These are phyloP conservation scores for Fragilariopsis cylindrus DNA, from an alignment of 108 stramenopile species.

Conservation along the genomic window DNA sequence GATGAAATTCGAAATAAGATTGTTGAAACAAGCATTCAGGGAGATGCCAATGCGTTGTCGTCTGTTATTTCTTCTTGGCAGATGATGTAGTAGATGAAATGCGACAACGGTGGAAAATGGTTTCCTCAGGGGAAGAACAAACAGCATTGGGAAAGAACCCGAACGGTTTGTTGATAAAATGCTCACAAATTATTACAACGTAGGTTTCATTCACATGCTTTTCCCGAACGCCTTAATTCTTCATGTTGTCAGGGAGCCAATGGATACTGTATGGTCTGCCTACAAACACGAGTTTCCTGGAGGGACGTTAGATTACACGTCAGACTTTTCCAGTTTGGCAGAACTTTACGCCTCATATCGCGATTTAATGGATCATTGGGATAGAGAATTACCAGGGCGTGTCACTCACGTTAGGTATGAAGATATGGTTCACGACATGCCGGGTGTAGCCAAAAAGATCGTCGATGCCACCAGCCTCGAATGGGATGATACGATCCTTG, in stretches of 20 bases:
- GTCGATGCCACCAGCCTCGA: slow-evolving; percentile 47
- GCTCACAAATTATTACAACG: slow-evolving; percentile 81
- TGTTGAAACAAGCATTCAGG: slow-evolving; percentile 53
- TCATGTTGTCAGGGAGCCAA: slow-evolving; percentile 79
- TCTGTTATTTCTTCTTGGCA: slow-evolving; percentile 55
- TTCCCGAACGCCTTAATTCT: slow-evolving; percentile 87
- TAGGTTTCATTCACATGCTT: slow-evolving; percentile 89
- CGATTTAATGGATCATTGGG: slow-evolving; percentile 86
- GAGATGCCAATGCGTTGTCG: slow-evolving; percentile 33
- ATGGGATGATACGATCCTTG: slow-evolving; percentile 73
- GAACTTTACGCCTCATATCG: slow-evolving; percentile 76
- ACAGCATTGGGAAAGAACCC: slow-evolving; percentile 26
- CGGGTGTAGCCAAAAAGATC: slow-evolving; percentile 56
- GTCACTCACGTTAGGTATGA: slow-evolving; percentile 85
- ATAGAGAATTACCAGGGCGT: slow-evolving; percentile 72
- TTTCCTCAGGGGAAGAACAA: slow-evolving; percentile 37
- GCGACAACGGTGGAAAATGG: slow-evolving; percentile 60
- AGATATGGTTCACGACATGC: slow-evolving; percentile 80
- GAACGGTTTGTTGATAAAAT: slow-evolving; percentile 84
- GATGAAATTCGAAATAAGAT: slow-evolving; percentile 72
- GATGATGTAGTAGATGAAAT: slow-evolving; percentile 69
- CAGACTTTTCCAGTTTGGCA: slow-evolving; percentile 59
- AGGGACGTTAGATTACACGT: slow-evolving; percentile 80
- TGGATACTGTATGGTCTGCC: slow-evolving; percentile 82
- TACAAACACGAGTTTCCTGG: slow-evolving; percentile 85